These are phyloP conservation scores for Syzygium malaccense DNA, from an alignment of 441 rosid species.

Conservation along the genomic window DNA sequence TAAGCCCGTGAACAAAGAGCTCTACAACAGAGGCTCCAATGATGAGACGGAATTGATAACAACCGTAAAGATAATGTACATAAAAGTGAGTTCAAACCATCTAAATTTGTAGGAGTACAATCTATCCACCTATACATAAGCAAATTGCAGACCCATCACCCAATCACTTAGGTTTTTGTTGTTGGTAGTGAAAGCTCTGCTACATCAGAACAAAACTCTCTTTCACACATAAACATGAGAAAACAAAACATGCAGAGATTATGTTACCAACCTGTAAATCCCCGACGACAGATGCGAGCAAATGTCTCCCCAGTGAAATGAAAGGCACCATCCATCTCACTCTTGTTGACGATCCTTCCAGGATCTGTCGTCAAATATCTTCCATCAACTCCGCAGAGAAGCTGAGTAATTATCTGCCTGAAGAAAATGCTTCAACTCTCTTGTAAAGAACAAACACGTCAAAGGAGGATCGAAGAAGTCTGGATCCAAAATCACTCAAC, in stretches of 20 bases:
- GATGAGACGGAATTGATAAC: not conserved
- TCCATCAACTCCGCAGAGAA: conserved; percentile 43
- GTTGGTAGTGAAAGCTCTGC: not conserved
- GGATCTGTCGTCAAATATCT: conserved; percentile 8
- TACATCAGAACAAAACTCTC: not conserved
- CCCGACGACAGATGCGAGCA: conserved; percentile 89
- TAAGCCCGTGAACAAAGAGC: not conserved
- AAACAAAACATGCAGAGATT: not conserved
- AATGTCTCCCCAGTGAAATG: conserved; percentile 66
- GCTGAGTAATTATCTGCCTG: conserved; percentile 66
- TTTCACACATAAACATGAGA: not conserved
- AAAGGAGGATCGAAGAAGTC: conserved; percentile 1
- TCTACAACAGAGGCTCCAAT: not conserved
- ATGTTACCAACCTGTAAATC: conserved; percentile 66
- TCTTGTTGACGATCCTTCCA: conserved; percentile 18
- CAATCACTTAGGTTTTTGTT: not conserved
- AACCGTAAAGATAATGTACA: not conserved
- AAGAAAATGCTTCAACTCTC: conserved; percentile 55
- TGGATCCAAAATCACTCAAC: not conserved
- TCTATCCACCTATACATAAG: not conserved
- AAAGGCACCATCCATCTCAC: conserved; percentile 26
- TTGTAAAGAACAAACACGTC: conserved; percentile 39
- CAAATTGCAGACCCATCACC: not conserved
- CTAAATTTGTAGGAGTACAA: not conserved
- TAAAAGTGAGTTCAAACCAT: not conserved